These are phyloP conservation scores for Herpetospermum pedunculosum DNA, from an alignment of 306 rosid genomes.

Conservation along the genomic window DNA sequence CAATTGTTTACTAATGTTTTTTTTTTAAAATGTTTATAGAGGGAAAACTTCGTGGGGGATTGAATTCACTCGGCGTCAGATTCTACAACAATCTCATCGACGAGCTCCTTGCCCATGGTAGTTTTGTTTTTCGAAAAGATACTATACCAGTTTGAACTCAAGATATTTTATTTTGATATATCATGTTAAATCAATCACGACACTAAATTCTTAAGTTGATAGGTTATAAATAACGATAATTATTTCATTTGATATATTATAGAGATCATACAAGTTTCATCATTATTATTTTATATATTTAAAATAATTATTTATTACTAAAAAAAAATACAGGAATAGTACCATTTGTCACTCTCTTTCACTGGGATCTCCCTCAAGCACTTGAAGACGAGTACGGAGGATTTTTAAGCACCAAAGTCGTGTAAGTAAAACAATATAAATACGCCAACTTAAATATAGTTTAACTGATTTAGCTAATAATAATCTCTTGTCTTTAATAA, in stretches of 20 bases:
- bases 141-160: too few species aligned
- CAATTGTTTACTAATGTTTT: not conserved
- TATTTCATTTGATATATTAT: too few species aligned
- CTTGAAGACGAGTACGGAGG: slow-evolving; percentile 30
- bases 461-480: too few species aligned
- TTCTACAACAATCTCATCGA: slow-evolving; percentile 30
- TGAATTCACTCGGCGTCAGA: slow-evolving; percentile 21
- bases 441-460: too few species aligned
- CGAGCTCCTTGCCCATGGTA: slow-evolving; percentile 26
- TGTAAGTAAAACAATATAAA: too few species aligned
- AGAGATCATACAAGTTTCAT: too few species aligned
- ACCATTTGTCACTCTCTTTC: slow-evolving; percentile 28
- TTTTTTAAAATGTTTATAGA: slow-evolving; percentile 6
- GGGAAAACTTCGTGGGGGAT: slow-evolving; percentile 27
- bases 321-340: slow-evolving; percentile 11
- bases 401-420: slow-evolving; percentile 16
- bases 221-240: not conserved
- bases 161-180: too few species aligned
- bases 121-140: too few species aligned
- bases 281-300: not conserved
- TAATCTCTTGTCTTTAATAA: too few species aligned
- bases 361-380: slow-evolving; percentile 29
- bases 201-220: not conserved
- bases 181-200: too few species aligned
- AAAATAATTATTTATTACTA: not conserved